phyloP scores from a whole-genome alignment of 345 rosid genomes.

The Trapa incisa region DNA sequence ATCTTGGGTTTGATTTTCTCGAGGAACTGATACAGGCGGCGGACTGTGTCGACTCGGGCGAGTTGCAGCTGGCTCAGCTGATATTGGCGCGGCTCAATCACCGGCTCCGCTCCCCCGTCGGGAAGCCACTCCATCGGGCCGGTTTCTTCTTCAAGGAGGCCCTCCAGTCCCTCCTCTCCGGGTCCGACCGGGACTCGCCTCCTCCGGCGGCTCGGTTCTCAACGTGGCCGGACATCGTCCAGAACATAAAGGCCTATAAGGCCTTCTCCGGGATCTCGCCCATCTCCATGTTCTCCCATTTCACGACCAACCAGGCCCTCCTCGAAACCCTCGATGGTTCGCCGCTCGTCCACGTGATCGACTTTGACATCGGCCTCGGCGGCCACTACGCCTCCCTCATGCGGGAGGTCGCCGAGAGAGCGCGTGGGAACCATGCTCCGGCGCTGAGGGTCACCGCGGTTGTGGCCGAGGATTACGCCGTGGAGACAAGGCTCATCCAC shows the following conservation, averaged over 20 bases:
- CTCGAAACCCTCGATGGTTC: constrained; percentile 56
- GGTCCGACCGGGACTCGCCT: constrained; percentile 21
- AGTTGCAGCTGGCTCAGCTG: constrained; percentile 64
- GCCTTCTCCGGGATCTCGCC: constrained; percentile 75
- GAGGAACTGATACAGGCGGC: constrained; percentile 77
- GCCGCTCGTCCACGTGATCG: constrained; percentile 60
- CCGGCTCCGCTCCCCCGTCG: constrained; percentile 42
- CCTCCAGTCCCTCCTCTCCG: constrained; percentile 5
- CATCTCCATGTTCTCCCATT: constrained; percentile 79
- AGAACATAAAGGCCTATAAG: constrained; percentile 55
- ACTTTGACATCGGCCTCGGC: constrained; percentile 88
- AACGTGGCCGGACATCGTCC: constrained; percentile 62
- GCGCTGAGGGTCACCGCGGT: constrained; percentile 67
- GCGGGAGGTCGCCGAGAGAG: constrained; percentile 59
- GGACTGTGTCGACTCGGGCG: constrained; percentile 68
- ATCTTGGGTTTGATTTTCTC: constrained; percentile 39
- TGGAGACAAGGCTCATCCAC: constrained; percentile 55
- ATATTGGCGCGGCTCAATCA: constrained; percentile 69
- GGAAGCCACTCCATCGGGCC: constrained; percentile 31
- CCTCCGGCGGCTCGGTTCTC: constrained; percentile 20
- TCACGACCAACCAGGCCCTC: constrained; percentile 78
- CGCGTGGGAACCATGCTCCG: constrained; percentile 24
- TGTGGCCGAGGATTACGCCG: constrained; percentile 56
- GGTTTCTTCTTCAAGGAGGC: constrained; percentile 13
- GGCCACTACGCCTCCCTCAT: constrained; percentile 90